phyloP scores from a whole-genome alignment of 805 yeast species.

The Blastobotrys mokoenaii region DNA sequence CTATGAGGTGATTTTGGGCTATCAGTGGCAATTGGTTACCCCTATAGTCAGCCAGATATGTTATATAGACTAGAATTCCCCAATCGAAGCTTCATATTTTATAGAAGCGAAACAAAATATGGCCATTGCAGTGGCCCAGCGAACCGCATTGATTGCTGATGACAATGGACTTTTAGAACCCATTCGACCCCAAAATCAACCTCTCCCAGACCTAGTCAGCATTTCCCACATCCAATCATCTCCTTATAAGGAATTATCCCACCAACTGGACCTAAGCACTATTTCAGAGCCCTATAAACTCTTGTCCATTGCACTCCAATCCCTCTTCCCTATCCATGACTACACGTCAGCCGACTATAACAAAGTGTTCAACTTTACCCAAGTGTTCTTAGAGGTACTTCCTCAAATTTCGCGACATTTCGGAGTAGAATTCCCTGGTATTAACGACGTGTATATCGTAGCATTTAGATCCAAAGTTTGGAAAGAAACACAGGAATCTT shows the following conservation, averaged over 20 bases:
- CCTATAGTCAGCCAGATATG: too few species aligned
- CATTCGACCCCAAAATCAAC: conserved; percentile 5
- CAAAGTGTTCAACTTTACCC: conserved; percentile 26
- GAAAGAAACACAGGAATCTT: conserved; percentile 23
- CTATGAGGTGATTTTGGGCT: too few species aligned
- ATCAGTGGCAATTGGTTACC: too few species aligned
- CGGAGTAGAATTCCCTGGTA: conserved; percentile 8
- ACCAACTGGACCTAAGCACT: conserved; percentile 24
- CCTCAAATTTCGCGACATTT: background rate
- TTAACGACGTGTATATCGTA: conserved; percentile 25
- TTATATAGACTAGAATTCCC: too few species aligned
- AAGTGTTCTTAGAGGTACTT: conserved; percentile 15
- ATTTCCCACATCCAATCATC: conserved; percentile 22
- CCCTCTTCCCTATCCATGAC: conserved; percentile 17
- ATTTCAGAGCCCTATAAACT: conserved; percentile 21
- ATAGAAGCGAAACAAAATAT: too few species aligned
- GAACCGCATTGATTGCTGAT: conserved; percentile 13
- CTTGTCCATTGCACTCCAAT: conserved; percentile 28
- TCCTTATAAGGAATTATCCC: conserved; percentile 27
- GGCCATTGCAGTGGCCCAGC: background rate
- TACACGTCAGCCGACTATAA: conserved; percentile 26
- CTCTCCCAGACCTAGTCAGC: background rate
- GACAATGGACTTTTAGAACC: conserved; percentile 18
- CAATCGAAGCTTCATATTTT: too few species aligned
- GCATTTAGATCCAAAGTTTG: conserved; percentile 30